A percentile compares a stretch with the other conserved stretches of the same genome.
Conservation (phyloP, 257 asterid genomes). For the Solanum pimpinellifolium region DNA sequence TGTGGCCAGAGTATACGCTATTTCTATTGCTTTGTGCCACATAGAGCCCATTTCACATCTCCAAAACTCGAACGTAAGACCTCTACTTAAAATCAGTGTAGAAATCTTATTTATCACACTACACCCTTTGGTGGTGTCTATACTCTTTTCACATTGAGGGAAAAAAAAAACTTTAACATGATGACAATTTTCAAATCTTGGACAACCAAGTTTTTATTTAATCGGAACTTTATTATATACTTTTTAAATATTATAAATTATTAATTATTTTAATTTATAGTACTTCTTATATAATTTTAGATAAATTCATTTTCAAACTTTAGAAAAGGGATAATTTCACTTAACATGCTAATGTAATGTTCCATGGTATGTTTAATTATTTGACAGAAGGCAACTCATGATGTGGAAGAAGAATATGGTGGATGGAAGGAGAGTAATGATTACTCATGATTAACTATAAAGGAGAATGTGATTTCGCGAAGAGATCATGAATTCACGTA, state of each 20-base stretch:
- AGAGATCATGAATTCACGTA: neutral
- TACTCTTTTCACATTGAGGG: neutral
- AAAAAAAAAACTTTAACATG: neutral
- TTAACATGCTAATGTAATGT: neutral
- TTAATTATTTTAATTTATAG: neutral
- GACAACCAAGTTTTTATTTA: neutral
- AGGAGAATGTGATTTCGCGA: neutral
- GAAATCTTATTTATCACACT: neutral
- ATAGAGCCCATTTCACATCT: neutral
- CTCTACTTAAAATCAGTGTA: neutral
- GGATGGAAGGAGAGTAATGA: constrained; percentile 24
- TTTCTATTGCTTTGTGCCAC: neutral
- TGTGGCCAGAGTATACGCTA: neutral
- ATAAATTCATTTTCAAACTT: neutral
- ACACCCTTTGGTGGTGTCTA: neutral
- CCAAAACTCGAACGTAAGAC: neutral
- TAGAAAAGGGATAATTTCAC: neutral
- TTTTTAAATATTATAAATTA: neutral
- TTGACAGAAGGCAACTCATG: neutral
- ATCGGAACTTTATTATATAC: neutral
- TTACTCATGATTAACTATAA: neutral
- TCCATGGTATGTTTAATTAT: neutral
- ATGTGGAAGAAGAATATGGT: constrained; percentile 10
- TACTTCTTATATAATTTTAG: neutral
- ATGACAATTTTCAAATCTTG: neutral